A percentile compares a stretch with the other conserved stretches of the same genome.
Evolutionary conservation across 139 green algal species (phyloP).

Genomic region (Chlorella sp.): DNA sequence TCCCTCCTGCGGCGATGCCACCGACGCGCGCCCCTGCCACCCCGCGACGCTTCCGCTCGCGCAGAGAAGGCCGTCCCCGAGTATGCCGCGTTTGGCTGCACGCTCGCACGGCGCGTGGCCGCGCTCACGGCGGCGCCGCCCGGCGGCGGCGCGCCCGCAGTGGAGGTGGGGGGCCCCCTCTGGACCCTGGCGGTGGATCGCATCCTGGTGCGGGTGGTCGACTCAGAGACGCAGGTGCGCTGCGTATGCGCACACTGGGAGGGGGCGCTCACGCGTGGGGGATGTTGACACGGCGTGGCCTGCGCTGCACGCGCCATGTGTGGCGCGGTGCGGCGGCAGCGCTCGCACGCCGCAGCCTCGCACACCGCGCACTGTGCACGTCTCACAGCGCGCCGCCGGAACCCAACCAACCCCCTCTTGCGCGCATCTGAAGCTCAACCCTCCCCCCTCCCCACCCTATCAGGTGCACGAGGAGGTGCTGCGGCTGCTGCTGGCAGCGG

Average conservation of each 20-base stretch:
- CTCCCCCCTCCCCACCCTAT: neutral
- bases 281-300: too few species aligned
- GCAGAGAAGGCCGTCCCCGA: slow-evolving; percentile 52
- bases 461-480: slow-evolving; percentile 80
- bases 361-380: too few species aligned
- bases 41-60: too few species aligned
- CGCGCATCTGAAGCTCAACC: neutral
- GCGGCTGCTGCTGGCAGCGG: slow-evolving; percentile 65
- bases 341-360: too few species aligned
- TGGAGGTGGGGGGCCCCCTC: slow-evolving; percentile 26
- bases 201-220: slow-evolving; percentile 59
- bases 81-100: slow-evolving; percentile 65
- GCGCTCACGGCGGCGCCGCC: slow-evolving; percentile 3
- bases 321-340: too few species aligned
- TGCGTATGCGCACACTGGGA: too few species aligned
- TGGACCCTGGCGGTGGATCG: slow-evolving; percentile 66
- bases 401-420: too few species aligned
- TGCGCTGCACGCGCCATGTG: too few species aligned
- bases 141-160: neutral
- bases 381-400: too few species aligned
- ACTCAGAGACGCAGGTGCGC: slow-evolving; percentile 61
- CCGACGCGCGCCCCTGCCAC: too few species aligned
- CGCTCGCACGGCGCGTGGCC: slow-evolving; percentile 45
- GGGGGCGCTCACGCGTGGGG: too few species aligned
- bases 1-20: too few species aligned